Base-by-base conservation (phyloP, 805 yeast species). In the Saturnispora hagleri region DNA sequence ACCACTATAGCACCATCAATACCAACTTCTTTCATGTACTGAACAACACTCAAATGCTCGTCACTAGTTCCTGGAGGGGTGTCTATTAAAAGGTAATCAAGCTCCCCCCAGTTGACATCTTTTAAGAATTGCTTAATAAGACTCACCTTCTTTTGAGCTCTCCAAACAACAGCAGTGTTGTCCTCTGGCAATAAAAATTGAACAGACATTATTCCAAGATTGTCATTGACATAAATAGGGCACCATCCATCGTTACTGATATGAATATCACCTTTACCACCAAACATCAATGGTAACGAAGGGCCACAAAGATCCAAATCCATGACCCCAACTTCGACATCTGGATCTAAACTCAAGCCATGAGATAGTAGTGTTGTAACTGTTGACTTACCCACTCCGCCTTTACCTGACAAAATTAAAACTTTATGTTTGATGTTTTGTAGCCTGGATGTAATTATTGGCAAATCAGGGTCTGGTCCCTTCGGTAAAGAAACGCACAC, bases 51-150 rank as follows among this genome's bases (percentile, higher is more conserved):
- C 42, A 93, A 75, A 68, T 93, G 99, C 66, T 93, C 99, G 68
- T 93, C 99, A 0, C 96, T 85, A 0, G 99, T 93, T 0, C 99
- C 99, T 0, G 99, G 99, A 0, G 99, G 99, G 0, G 99, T 93
- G 62, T 93, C 99, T 17, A 93, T 85, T 15, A 93, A 77, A 58
- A 93, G 72, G 62, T 86, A 93, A 66, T 93, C 97, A 51, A 86
- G 68, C 24, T 76, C 75, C 4, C 96, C 96, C 99, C 99, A 93
- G 60, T 88, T 89, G 2, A 93, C 97, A 60, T 91, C 97, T 62
- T 86, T 89, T 50, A 93, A 72, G 61, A 93, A 93, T 69, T 89
- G 96, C 62, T 93, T 93, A 49, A 93, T 93, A 46, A 93, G 73
- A 0, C 95, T 89, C 60, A 87, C 89, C 69, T 93, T 93, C 71